Conservation (phyloP, 495 filamentous ascomycete species). For the Parathielavia appendiculata region DNA sequence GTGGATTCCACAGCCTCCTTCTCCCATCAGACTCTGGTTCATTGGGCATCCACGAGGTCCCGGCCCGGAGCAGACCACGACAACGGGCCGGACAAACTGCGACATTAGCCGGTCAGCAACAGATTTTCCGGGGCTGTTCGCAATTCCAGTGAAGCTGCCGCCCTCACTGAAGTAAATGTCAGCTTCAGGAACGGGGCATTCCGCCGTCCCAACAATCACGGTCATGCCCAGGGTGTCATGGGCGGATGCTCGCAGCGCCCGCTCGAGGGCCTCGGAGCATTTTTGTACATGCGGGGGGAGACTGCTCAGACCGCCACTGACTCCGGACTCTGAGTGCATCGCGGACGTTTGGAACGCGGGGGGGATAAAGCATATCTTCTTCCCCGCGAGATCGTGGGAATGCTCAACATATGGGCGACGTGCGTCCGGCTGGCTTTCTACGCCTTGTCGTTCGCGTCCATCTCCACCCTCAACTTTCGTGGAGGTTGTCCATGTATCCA, state of each 20-base stretch:
- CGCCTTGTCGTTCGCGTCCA: background rate
- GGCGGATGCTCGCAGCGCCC: constrained; percentile 17
- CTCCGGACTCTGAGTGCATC: background rate
- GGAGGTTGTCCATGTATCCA: constrained; percentile 15
- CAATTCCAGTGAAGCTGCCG: background rate
- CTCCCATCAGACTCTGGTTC: background rate
- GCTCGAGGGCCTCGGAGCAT: constrained; percentile 15
- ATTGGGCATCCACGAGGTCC: constrained; percentile 3
- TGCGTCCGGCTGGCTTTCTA: background rate
- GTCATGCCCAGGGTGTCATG: constrained; percentile 18
- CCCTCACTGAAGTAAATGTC: constrained; percentile 25
- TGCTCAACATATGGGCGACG: background rate
- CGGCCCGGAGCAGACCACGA: constrained; percentile 22
- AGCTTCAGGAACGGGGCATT: constrained; percentile 15
- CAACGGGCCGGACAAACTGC: constrained; percentile 9
- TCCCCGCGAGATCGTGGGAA: constrained; percentile 12
- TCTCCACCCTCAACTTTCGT: background rate
- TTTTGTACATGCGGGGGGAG: constrained; percentile 1
- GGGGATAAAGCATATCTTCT: constrained; percentile 28
- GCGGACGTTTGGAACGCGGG: constrained; percentile 21
- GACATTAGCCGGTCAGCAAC: background rate
- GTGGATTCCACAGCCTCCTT: constrained; percentile 15
- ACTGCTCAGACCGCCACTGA: background rate
- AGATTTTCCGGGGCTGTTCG: background rate
- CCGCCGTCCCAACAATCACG: constrained; percentile 8